These are phyloP conservation scores for Saururus chinensis DNA, from an alignment of 164 flowering plant genomes.

Conservation along the genomic window DNA sequence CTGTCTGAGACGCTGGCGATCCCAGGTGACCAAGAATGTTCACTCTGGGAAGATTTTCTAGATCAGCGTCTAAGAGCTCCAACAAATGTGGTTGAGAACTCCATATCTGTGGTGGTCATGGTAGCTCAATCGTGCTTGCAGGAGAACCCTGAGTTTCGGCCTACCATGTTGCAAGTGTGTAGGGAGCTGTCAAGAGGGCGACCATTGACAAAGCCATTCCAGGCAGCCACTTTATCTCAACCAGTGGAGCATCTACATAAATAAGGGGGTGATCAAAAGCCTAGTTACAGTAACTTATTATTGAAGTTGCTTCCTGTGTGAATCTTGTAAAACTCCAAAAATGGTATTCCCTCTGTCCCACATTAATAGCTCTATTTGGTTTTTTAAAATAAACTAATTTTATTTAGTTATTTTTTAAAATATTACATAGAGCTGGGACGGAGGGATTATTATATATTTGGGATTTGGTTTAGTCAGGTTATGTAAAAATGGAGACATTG, in stretches of 20 bases:
- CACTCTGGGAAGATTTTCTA: neutral
- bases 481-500: no score
- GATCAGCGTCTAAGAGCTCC: neutral
- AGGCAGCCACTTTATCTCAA: neutral
- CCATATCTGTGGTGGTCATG: neutral
- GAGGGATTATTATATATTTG: no score
- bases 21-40: neutral
- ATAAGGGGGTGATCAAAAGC: no score
- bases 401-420: no score
- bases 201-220: neutral
- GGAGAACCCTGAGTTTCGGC: neutral
- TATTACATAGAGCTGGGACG: no score
- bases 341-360: no score
- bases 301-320: no score
- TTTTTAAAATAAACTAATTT: no score
- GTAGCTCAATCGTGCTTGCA: neutral
- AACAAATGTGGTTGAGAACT: neutral
- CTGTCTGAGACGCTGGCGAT: slow-evolving; percentile 5
- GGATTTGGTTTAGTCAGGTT: no score
- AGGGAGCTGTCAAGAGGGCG: neutral
- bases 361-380: no score
- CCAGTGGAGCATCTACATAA: neutral
- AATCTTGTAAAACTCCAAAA: no score
- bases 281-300: no score
- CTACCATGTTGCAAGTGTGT: neutral